phyloP scores from a whole-genome alignment of 1,284 basidiomycete genomes.

The Wallemia mellicola region DNA sequence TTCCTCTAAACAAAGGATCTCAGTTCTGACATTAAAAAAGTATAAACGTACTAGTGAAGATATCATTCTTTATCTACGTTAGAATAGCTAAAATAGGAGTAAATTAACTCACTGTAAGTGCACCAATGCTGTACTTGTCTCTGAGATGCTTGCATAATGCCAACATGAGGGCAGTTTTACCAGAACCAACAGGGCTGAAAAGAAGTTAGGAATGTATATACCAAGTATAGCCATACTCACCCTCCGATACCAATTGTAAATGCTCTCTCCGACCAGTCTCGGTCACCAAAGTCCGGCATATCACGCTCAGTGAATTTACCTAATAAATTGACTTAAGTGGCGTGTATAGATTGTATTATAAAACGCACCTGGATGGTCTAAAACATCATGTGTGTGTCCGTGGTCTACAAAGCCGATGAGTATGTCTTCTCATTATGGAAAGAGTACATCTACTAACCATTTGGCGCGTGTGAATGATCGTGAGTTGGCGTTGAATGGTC shows the following conservation, averaged over 20 bases:
- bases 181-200: conserved; percentile 68
- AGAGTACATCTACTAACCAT: background rate
- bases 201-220: background rate
- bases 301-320: conserved; percentile 82
- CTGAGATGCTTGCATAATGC: conserved; percentile 66
- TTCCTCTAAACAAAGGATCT: too few relatives aligned
- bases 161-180: conserved; percentile 81
- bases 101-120: too few relatives aligned
- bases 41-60: too few relatives aligned
- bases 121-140: conserved; percentile 64
- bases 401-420: conserved; percentile 6
- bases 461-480: conserved; percentile 6
- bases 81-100: too few relatives aligned
- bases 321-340: conserved; percentile 13
- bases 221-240: conserved; percentile 21
- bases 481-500: conserved; percentile 9
- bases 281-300: conserved; percentile 50
- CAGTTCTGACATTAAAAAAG: too few relatives aligned
- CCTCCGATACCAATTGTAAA: conserved; percentile 95
- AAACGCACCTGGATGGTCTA: conserved; percentile 46
- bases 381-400: conserved; percentile 53
- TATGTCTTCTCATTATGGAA: background rate
- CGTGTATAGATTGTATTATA: conserved; percentile 2
- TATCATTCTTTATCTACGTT: too few relatives aligned
- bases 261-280: conserved; percentile 73